Base-by-base conservation (phyloP, 2,329 filamentous ascomycete species). In the Fusarium solani-melongenae region DNA sequence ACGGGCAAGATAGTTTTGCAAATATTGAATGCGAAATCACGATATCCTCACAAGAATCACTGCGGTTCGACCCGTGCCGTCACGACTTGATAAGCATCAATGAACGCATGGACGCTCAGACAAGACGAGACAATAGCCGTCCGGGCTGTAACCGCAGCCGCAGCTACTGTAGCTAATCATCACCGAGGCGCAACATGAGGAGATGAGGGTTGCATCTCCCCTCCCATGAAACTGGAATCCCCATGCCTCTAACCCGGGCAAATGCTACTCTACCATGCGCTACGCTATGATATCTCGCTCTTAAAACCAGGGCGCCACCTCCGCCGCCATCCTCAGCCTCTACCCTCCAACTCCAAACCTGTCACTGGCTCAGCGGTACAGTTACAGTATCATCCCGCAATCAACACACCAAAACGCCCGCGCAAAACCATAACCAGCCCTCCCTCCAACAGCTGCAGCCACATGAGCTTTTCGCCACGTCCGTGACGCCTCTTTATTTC, bases 231-330 rank as follows among this genome's bases (percentile, higher is more conserved):
- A 15, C 22, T 29, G 31, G 39, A 36, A 44, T 64, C 5, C 14
- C 34, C 33, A n/a, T 31, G 6, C 15, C 31, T 55, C 39, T 12
- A 20, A 20, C n/a, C 27, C 11, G 6, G 29, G 29, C 34, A 44
- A 27, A 64, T 46, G 20, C 46, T 62, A 44, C 51, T 49, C 51
- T 34, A 29, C 51, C 46, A 56, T n/a, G 31, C 33, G 22, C 10
- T 22, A 24, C 51, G 38, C 41, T 33, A 24, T 62, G 55, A 41
- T 56, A 33, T 63, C 20, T 67, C 22, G 34, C 58, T 17, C 58
- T 29, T 34, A 31, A 38, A 69, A 33, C 27, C 38, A 63, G 46
- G 41, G 20, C 61, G 59, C 49, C 59, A 66, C 57, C 38, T 69
- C 46, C 36, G 31, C 59, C 44, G 20, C 59, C 49, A 69, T 33